phyloP scores from a whole-genome alignment of 345 rosid genomes.

The Bruguiera sexangula region DNA sequence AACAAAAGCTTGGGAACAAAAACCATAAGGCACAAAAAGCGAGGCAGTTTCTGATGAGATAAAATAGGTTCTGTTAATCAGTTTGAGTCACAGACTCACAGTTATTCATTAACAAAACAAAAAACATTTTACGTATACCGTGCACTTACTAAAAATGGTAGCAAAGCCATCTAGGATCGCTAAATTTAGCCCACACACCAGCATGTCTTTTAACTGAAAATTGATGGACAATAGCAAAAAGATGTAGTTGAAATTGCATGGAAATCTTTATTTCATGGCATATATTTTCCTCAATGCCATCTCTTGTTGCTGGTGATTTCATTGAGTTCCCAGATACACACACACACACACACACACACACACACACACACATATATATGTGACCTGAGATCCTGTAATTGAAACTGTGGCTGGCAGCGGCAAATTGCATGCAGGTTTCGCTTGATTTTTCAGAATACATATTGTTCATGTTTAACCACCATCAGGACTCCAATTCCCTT shows the following conservation, averaged over 20 bases:
- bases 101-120: not conserved
- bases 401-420: not conserved
- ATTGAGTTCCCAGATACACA: not conserved
- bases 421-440: not conserved
- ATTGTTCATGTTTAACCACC: not conserved
- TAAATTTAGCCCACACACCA: conserved; percentile 9
- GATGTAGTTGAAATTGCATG: not conserved
- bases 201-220: conserved; percentile 4
- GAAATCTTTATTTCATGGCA: conserved; percentile 2
- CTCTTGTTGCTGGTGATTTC: not conserved
- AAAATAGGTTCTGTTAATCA: no score
- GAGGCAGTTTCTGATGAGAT: no score
- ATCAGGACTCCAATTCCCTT: not conserved
- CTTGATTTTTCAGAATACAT: not conserved
- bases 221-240: conserved; percentile 2
- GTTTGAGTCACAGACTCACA: no score
- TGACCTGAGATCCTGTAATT: not conserved
- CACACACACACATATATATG: no score
- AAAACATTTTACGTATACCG: not conserved
- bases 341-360: not conserved
- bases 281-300: conserved; percentile 1
- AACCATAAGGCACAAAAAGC: no score
- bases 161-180: not conserved
- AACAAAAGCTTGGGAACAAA: no score
- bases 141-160: conserved; percentile 5